A percentile compares a stretch with the other conserved stretches of the same genome.
Conservation (phyloP, 106 monocot genomes). For the Chionographis japonica region DNA sequence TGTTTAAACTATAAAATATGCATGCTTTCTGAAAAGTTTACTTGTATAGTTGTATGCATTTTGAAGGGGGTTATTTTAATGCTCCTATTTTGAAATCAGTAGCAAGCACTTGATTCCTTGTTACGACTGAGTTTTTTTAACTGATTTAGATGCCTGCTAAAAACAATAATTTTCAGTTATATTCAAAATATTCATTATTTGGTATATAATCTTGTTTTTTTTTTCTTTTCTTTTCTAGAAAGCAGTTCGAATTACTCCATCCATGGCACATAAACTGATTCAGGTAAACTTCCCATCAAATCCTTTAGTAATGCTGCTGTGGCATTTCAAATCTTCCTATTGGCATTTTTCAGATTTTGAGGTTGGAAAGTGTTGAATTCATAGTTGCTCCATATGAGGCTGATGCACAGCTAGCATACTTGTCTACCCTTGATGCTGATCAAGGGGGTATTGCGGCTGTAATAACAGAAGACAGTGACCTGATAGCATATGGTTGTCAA, state of each 20-base stretch:
- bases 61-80: too few species aligned
- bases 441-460: conserved; percentile 77
- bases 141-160: background rate
- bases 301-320: background rate
- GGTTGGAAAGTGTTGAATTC: conserved; percentile 61
- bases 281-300: conserved; percentile 35
- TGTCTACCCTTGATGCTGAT: conserved; percentile 52
- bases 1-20: too few species aligned
- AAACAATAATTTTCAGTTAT: background rate
- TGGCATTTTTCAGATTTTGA: conserved; percentile 47
- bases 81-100: too few species aligned
- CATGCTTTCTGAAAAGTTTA: too few species aligned
- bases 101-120: too few species aligned
- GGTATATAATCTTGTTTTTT: too few species aligned
- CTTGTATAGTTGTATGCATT: too few species aligned
- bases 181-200: background rate
- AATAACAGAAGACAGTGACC: conserved; percentile 91
- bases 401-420: conserved; percentile 88
- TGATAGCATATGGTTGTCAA: conserved; percentile 81
- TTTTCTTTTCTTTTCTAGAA: conserved; percentile 26
- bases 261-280: conserved; percentile 78
- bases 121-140: background rate
- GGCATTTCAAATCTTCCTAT: background rate
- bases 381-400: conserved; percentile 95
- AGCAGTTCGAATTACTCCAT: conserved; percentile 71